Evolutionary conservation across 768 basidiomycete genomes (phyloP).

Genomic region (Pleurotus salmoneostramineus): DNA sequence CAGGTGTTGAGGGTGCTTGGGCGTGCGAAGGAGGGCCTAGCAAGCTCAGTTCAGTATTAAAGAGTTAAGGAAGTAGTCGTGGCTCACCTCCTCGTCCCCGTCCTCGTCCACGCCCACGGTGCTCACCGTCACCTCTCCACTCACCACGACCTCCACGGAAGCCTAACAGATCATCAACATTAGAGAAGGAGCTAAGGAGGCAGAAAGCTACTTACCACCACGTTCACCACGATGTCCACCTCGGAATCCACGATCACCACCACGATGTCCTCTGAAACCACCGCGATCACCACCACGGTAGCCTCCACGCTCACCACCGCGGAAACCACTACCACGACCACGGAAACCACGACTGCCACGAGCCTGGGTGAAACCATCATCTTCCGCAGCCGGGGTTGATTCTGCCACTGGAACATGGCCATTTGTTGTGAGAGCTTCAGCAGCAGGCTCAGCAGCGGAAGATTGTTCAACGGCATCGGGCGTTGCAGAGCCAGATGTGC

Average conservation of each 20-base stretch:
- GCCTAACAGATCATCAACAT: constrained; percentile 15
- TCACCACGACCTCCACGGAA: constrained; percentile 37
- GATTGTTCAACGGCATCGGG: constrained; percentile 40
- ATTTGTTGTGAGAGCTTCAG: constrained; percentile 20
- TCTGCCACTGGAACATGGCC: constrained; percentile 20
- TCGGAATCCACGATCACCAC: constrained; percentile 30
- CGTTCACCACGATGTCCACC: constrained; percentile 27
- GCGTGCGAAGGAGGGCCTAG: constrained; percentile 10
- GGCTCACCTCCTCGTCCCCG: constrained; percentile 39
- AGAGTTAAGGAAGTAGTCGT: neutral
- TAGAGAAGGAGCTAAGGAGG: no score
- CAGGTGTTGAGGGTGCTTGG: constrained; percentile 11
- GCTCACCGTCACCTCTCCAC: constrained; percentile 42
- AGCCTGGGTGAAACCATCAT: constrained; percentile 60
- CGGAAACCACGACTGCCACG: constrained; percentile 46
- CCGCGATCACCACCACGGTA: constrained; percentile 34
- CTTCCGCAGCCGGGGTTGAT: constrained; percentile 31
- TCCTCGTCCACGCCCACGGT: constrained; percentile 35
- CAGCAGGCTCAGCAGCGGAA: constrained; percentile 20
- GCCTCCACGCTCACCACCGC: constrained; percentile 25
- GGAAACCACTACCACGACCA: constrained; percentile 20
- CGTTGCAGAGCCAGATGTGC: constrained; percentile 68
- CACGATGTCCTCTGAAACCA: constrained; percentile 33
- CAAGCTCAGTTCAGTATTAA: neutral
- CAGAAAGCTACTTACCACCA: constrained; percentile 14